phyloP scores from a whole-genome alignment of 306 rosid genomes.

The Begonia peltatifolia region DNA sequence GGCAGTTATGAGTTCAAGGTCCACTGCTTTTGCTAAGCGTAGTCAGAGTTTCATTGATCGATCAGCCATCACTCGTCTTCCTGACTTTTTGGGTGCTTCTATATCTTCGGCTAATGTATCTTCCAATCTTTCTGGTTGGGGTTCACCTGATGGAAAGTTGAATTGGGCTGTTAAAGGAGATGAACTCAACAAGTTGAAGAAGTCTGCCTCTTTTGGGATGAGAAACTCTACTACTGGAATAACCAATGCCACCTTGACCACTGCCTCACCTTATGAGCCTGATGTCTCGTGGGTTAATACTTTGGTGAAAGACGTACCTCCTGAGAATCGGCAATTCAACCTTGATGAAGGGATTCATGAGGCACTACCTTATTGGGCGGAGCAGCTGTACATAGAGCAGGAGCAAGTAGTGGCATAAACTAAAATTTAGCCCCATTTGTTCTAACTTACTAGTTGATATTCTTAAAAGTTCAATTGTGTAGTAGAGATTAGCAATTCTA shows the following conservation, averaged over 20 bases:
- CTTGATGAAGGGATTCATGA: constrained; percentile 40
- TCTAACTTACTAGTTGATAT: constrained; percentile 29
- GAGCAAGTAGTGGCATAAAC: constrained; percentile 86
- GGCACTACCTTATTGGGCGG: constrained; percentile 73
- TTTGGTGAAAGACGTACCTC: constrained; percentile 64
- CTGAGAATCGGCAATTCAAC: constrained; percentile 41
- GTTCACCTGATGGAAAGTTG: constrained; percentile 68
- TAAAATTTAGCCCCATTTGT: constrained; percentile 9
- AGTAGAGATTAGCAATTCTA: constrained; percentile 18
- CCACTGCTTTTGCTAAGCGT: constrained; percentile 79
- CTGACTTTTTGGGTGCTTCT: constrained; percentile 37
- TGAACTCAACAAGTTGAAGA: constrained; percentile 76
- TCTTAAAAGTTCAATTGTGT: constrained; percentile 24
- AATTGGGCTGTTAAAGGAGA: constrained; percentile 91
- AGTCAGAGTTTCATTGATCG: constrained; percentile 98
- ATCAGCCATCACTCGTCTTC: constrained; percentile 32
- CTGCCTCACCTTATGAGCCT: constrained; percentile 38
- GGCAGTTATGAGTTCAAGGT: constrained; percentile 88
- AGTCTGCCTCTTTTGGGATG: constrained; percentile 87
- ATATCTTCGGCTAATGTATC: constrained; percentile 44
- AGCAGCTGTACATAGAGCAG: constrained; percentile 83
- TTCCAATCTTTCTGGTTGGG: constrained; percentile 63
- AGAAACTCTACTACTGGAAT: constrained; percentile 31
- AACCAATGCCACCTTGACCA: constrained; percentile 12
- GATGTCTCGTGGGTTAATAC: constrained; percentile 97